Base-by-base conservation (phyloP, 352 stramenopile genomes). In the Phytophthora megakarya region DNA sequence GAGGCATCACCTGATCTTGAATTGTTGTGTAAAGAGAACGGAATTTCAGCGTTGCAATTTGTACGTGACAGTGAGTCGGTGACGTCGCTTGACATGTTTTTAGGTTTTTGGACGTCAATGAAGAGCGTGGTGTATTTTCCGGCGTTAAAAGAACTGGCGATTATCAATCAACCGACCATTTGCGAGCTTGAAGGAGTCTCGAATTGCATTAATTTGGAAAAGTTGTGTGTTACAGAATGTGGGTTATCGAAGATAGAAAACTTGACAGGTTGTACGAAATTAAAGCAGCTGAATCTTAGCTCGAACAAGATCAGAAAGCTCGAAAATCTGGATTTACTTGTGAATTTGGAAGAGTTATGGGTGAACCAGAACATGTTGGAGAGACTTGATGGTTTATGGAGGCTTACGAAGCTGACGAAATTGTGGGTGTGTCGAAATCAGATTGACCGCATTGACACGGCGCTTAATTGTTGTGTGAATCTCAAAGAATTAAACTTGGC, bases 401-500 rank as follows among this genome's bases (percentile, higher is more conserved):
- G 72, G 11, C 61, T 84, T 3, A 67, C 61, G 0, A 79, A 81
- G 5, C 52, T 96, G 30, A 81, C 58, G 45, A 71, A 90, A 16
- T 42, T 97, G 0, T 97, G 89, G 88, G 61, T 85, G 0, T 87
- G 78, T 35, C 67, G 85, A 6, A 97, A 97, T 60, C 70, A 68
- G 1, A 82, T 97, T 16, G 70, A 87, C 9, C 67, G 70, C 0
- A 78, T 97, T 25, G 87, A 90, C n/a, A 74, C 73, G 0, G 45
- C 70, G 2, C 56, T 96, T 2, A 89, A 93, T 40, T 59, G 49
- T 13, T 89, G 78, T 37, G 52, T 67, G 2, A 75, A 59, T 15
- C 66, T 98, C 0, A 73, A 48, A 1, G 88, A 97, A n/a, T 52
- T 98, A 10, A 97, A 97, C 48, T 26, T 97, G 16, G 80, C 88